Percentiles rank a stretch among this genome's conserved stretches.
These are phyloP conservation scores for Fusarium neocosmosporiellum DNA, from an alignment of 2,329 filamentous ascomycete genomes.

Conservation along the genomic window DNA sequence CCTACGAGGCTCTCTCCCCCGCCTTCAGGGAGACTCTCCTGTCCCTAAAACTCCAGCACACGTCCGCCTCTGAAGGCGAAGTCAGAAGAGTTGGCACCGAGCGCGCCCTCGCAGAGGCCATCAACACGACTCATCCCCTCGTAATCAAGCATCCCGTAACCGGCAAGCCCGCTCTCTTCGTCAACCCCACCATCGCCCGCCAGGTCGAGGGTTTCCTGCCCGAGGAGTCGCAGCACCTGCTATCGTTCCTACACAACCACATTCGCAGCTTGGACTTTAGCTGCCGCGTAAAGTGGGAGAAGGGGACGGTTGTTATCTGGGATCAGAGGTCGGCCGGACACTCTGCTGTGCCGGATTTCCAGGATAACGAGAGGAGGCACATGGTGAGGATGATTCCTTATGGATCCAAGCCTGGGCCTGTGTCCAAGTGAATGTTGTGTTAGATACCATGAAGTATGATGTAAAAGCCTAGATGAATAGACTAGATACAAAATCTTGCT, in stretches of 20 bases:
- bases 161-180: conserved; percentile 41
- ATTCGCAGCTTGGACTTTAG: conserved; percentile 46
- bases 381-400: conserved; percentile 48
- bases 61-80: conserved; percentile 46
- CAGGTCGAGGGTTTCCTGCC: conserved; percentile 44
- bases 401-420: conserved; percentile 37
- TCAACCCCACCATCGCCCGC: conserved; percentile 46
- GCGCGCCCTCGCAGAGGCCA: conserved; percentile 43
- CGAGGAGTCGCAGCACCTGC: conserved; percentile 44
- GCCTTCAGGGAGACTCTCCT: conserved; percentile 36
- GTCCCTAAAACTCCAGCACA: conserved; percentile 27
- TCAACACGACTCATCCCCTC: conserved; percentile 44
- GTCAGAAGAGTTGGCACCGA: conserved; percentile 43
- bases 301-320: conserved; percentile 46
- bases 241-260: conserved; percentile 45
- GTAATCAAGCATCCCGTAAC: conserved; percentile 47
- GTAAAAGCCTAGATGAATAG: neutral
- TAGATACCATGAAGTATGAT: neutral
- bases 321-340: conserved; percentile 44
- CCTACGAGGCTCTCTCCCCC: conserved; percentile 45
- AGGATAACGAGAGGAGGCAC: conserved; percentile 45
- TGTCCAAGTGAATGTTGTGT: neutral
- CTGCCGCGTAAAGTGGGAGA: conserved; percentile 46
- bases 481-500: neutral
- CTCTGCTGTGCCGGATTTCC: conserved; percentile 45